A percentile compares a stretch with the other conserved stretches of the same genome.
phyloP scores from a whole-genome alignment of 192 early-diverging fungal species.

The Linnemannia schmuckeri region DNA sequence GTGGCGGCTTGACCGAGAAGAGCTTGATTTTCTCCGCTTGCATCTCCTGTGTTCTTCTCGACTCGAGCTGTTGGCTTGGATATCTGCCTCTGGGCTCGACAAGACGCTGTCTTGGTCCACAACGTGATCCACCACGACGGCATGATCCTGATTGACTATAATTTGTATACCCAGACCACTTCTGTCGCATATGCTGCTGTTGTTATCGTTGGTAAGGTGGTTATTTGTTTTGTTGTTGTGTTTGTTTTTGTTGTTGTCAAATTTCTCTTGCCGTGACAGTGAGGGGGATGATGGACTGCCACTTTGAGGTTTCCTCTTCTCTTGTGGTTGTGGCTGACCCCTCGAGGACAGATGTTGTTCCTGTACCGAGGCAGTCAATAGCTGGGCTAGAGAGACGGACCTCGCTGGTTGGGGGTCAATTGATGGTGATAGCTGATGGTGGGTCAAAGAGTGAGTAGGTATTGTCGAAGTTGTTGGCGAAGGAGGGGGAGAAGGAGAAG shows the following conservation, averaged over 20 bases:
- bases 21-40: slow-evolving; percentile 4
- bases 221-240: not conserved
- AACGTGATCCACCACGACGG: not conserved
- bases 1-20: slow-evolving; percentile 1
- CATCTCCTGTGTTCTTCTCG: not conserved
- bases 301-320: not conserved
- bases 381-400: not conserved
- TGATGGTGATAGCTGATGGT: not conserved
- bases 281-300: not conserved
- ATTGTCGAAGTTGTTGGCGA: slow-evolving; percentile 10
- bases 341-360: not conserved
- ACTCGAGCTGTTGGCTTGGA: not conserved
- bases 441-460: not conserved
- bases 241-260: not conserved
- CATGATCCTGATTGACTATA: not conserved
- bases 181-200: not conserved
- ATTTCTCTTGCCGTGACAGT: not conserved
- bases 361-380: not conserved
- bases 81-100: not conserved
- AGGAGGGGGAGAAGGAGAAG: slow-evolving; percentile 4
- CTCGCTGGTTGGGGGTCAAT: not conserved
- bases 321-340: not conserved
- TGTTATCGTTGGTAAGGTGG: not conserved
- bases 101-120: not conserved
- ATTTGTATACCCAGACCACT: not conserved